These are phyloP conservation scores for Trematosphaeria pertusa DNA, from an alignment of 2,329 filamentous ascomycete species.

Conservation along the genomic window DNA sequence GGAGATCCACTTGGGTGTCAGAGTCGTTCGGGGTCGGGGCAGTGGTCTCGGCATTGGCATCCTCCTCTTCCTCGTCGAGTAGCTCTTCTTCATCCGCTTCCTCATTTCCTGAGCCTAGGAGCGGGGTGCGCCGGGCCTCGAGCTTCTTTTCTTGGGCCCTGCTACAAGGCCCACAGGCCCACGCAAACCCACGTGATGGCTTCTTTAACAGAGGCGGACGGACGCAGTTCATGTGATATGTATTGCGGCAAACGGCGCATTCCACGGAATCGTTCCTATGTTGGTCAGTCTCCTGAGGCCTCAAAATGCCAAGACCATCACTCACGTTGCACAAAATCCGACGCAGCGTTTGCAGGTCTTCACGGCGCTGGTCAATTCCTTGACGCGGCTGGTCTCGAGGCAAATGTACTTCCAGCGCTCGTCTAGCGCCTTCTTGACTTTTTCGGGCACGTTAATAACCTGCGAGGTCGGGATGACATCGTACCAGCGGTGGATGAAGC, in stretches of 20 bases:
- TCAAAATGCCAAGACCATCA: slow-evolving; percentile 24
- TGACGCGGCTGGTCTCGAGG: slow-evolving; percentile 90
- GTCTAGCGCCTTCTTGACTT: slow-evolving; percentile 94
- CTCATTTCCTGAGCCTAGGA: slow-evolving; percentile 61
- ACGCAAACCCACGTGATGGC: slow-evolving; percentile 94
- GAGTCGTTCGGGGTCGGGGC: slow-evolving; percentile 55
- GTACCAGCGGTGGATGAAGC: slow-evolving; percentile 97
- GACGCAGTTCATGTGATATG: slow-evolving; percentile 99
- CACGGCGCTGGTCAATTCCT: slow-evolving; percentile 93
- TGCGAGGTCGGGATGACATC: slow-evolving; percentile 90
- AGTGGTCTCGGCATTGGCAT: slow-evolving; percentile 68
- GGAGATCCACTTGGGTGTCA: slow-evolving; percentile 63
- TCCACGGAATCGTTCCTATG: slow-evolving; percentile 90
- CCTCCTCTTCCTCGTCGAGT: slow-evolving; percentile 75
- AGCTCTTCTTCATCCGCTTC: slow-evolving; percentile 70
- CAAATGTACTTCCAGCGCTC: slow-evolving; percentile 97
- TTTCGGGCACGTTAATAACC: slow-evolving; percentile 95
- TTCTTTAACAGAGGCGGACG: slow-evolving; percentile 92
- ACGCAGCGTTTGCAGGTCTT: slow-evolving; percentile 95
- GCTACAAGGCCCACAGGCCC: slow-evolving; percentile 96
- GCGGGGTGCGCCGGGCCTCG: slow-evolving; percentile 86
- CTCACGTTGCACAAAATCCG: slow-evolving; percentile 89
- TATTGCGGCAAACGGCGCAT: slow-evolving; percentile 92
- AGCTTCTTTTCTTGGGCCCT: slow-evolving; percentile 93
- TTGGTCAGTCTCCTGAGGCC: slow-evolving; percentile 17